phyloP scores from a whole-genome alignment of 306 rosid genomes.

The Coriaria nepalensis region DNA sequence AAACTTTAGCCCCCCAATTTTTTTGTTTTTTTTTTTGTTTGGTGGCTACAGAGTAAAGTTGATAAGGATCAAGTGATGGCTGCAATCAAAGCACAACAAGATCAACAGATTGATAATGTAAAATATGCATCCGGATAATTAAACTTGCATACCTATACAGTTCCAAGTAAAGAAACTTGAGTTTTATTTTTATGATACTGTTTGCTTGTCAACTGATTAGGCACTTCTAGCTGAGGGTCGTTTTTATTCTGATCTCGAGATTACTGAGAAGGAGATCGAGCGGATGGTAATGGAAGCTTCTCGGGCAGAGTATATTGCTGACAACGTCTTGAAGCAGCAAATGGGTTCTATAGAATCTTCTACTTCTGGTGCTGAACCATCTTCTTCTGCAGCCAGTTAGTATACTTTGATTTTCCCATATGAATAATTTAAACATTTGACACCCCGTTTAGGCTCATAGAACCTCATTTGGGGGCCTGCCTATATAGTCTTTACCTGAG shows the following conservation, averaged over 20 bases:
- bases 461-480: too few relatives aligned
- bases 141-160: not conserved
- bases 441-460: too few relatives aligned
- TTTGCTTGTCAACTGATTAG: slow-evolving; percentile 24
- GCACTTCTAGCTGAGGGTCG: slow-evolving; percentile 94
- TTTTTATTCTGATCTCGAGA: slow-evolving; percentile 93
- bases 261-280: slow-evolving; percentile 92
- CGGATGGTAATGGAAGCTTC: slow-evolving; percentile 83
- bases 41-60: slow-evolving; percentile 51
- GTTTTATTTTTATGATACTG: not conserved
- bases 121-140: slow-evolving; percentile 20
- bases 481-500: too few relatives aligned
- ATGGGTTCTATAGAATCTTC: slow-evolving; percentile 47
- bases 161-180: not conserved
- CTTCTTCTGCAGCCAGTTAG: slow-evolving; percentile 93
- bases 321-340: slow-evolving; percentile 39
- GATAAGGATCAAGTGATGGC: slow-evolving; percentile 93
- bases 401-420: slow-evolving; percentile 2
- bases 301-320: slow-evolving; percentile 67
- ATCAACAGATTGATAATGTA: slow-evolving; percentile 77
- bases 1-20: too few relatives aligned
- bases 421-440: too few relatives aligned
- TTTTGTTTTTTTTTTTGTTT: slow-evolving; percentile 5
- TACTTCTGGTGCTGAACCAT: slow-evolving; percentile 75
- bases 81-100: slow-evolving; percentile 88